Base-by-base conservation (phyloP, 768 basidiomycete species). In the Agrocybe chaxingu region DNA sequence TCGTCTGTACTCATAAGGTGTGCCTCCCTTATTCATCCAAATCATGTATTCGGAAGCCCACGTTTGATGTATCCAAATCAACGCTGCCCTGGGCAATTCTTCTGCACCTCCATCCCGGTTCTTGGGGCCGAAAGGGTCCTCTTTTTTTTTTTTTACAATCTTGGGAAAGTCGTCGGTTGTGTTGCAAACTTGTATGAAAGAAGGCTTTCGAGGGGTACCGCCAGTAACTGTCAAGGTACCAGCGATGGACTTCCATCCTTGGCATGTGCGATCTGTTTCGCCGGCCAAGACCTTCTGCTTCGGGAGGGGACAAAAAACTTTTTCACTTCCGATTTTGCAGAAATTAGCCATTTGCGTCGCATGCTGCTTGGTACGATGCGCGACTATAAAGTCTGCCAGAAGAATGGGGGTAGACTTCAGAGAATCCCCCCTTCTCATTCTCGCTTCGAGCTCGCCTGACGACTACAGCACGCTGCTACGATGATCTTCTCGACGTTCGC, bases 401-500 rank as follows among this genome's bases (percentile, higher is more conserved):
- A 24, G 24, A 24, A 24, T 24, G 24, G 24, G 24, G 24, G 24
- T 24, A 24, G 24, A 24, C 24, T 45, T 45, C 39, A 29, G 45
- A 32, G 32, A 18, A 19, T 48, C 36, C 40, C 18, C 45, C 29
- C 37, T 3, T 36, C 9, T 36, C 37, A 16, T 34, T 18, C 13
- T 41, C 13, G 16, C 29, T 12, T n/a, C 40, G 30, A 34, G 38
- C 4, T 5, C 43, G n/a, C 10, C 36, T 45, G 11, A 32, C 42
- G 18, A n/a, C 19, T 36, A 6, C 33, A 32, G 13, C 43, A 19
- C 35, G 36, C 42, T 36, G 39, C 10, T 38, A 50, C 18, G 30
- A 57, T 58, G 54, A 48, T 54, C 30, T 87, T 85, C 56, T 51
- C 58, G 13, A 48, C 61, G 24, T 47, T 66, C 43, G 45, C 61